Evolutionary conservation across 306 rosid species (phyloP).

Genomic region (Castanospermum australe): DNA sequence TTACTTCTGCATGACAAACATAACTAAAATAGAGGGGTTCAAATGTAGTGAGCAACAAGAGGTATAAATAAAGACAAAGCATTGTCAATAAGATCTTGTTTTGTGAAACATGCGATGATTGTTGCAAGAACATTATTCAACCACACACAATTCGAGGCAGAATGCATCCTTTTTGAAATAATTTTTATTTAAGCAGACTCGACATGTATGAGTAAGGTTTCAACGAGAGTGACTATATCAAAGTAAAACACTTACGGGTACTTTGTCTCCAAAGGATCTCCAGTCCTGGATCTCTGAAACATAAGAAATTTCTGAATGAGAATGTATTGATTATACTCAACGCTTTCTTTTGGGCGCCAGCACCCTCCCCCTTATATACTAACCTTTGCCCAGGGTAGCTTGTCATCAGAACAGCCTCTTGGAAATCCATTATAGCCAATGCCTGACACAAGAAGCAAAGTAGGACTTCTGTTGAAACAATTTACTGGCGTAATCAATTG

Average conservation of each 20-base stretch:
- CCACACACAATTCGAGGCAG: background rate
- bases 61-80: background rate
- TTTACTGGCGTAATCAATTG: background rate
- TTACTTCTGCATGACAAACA: constrained; percentile 98
- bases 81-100: background rate
- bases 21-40: constrained; percentile 47
- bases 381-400: constrained; percentile 98
- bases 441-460: constrained; percentile 43
- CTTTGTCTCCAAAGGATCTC: constrained; percentile 88
- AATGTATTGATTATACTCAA: background rate
- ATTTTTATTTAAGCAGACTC: background rate
- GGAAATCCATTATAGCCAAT: constrained; percentile 98
- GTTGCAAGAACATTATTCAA: background rate
- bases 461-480: background rate
- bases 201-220: background rate
- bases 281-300: constrained; percentile 76
- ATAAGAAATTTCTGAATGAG: constrained; percentile 1
- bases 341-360: background rate
- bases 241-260: constrained; percentile 70
- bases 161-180: background rate
- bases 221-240: background rate
- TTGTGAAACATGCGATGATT: background rate
- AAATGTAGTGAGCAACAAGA: constrained; percentile 1
- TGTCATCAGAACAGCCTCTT: constrained; percentile 93
- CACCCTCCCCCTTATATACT: background rate